Conservation (phyloP, 495 filamentous ascomycete genomes). For the Podospora tetraspora region DNA sequence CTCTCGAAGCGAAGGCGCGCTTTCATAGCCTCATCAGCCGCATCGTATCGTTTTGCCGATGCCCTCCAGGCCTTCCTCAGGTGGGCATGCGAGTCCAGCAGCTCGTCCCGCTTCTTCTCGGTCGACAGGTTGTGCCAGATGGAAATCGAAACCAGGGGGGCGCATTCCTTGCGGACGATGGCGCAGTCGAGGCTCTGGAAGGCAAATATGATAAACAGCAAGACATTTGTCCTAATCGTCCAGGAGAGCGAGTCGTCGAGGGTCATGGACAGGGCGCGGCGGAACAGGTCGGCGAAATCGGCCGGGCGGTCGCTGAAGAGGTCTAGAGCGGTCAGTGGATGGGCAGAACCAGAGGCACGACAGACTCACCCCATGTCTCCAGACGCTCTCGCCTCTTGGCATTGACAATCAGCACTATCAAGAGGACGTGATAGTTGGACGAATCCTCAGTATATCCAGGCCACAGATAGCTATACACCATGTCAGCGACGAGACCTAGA, state of each 20-base stretch:
- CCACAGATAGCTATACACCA: slow-evolving; percentile 73
- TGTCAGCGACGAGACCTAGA: slow-evolving; percentile 19
- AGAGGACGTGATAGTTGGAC: slow-evolving; percentile 82
- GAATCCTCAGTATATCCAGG: slow-evolving; percentile 84
- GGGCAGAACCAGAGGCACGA: neutral
- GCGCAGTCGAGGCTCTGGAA: slow-evolving; percentile 91
- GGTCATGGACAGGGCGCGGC: slow-evolving; percentile 82
- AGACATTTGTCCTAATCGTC: slow-evolving; percentile 67
- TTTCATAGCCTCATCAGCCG: slow-evolving; percentile 73
- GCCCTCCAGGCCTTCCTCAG: slow-evolving; percentile 90
- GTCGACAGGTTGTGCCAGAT: slow-evolving; percentile 91
- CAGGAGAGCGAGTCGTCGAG: slow-evolving; percentile 70
- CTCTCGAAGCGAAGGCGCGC: slow-evolving; percentile 84
- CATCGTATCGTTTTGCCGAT: slow-evolving; percentile 76
- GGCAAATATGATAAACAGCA: slow-evolving; percentile 82
- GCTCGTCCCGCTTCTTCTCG: slow-evolving; percentile 57
- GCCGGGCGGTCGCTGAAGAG: slow-evolving; percentile 69
- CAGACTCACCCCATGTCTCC: slow-evolving; percentile 62
- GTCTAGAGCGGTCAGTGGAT: slow-evolving; percentile 38
- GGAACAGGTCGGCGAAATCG: slow-evolving; percentile 87
- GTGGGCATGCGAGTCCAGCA: slow-evolving; percentile 62
- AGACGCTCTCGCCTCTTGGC: slow-evolving; percentile 83
- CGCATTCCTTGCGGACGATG: slow-evolving; percentile 91
- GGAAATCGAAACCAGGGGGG: slow-evolving; percentile 86
- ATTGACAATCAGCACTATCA: slow-evolving; percentile 79